Conservation (phyloP, 73 alveolate genomes). For the Blepharisma japonicum region DNA sequence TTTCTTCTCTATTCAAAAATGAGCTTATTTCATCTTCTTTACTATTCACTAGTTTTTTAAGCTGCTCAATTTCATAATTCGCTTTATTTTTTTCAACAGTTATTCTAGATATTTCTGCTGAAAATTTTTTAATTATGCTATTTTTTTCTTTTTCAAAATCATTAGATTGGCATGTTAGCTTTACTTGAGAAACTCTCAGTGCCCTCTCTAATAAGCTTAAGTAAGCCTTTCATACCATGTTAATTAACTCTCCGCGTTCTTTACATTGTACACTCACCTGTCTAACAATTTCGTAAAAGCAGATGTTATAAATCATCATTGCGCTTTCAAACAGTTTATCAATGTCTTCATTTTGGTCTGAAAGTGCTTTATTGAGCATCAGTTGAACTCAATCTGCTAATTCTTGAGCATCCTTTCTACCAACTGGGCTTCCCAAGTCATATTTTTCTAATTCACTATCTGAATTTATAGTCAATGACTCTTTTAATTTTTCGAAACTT, state of each 20-base stretch:
- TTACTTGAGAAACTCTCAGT: constrained; percentile 10
- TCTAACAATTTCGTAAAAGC: constrained; percentile 33
- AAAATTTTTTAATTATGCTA: neutral
- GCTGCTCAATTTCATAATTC: neutral
- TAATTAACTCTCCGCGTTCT: constrained; percentile 34
- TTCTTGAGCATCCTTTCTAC: constrained; percentile 16
- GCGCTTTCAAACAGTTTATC: constrained; percentile 15
- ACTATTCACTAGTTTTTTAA: neutral
- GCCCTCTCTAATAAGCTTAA: constrained; percentile 30
- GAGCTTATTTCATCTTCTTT: constrained; percentile 16
- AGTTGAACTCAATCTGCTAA: neutral
- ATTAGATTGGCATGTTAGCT: neutral
- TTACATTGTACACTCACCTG: constrained; percentile 33
- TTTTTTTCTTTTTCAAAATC: constrained; percentile 17
- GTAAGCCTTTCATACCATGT: constrained; percentile 34
- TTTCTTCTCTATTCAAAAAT: neutral
- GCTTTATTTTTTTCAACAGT: neutral
- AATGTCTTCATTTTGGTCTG: neutral
- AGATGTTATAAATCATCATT: constrained; percentile 5
- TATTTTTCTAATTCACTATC: neutral
- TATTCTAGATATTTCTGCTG: neutral
- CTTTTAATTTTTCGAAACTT: neutral
- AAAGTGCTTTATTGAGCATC: neutral
- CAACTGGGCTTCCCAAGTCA: constrained; percentile 12
- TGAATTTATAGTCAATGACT: neutral